Conservation (phyloP, 2,329 filamentous ascomycete species). For the Graphium sp. region DNA sequence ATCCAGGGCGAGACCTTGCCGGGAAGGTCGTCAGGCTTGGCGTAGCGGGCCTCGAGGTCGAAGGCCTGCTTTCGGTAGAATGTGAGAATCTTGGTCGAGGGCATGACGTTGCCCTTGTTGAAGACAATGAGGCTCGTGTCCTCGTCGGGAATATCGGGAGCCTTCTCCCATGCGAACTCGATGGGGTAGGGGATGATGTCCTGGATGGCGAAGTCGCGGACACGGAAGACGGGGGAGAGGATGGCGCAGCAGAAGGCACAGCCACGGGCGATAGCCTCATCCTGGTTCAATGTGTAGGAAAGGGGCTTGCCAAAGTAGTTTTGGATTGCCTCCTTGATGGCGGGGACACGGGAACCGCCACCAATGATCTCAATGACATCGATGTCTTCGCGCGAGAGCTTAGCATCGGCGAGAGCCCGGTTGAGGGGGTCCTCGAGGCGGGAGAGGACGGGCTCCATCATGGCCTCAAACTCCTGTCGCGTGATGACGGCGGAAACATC, state of each 20-base stretch:
- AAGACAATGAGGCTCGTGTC: slow-evolving; percentile 95
- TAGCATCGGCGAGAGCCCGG: slow-evolving; percentile 85
- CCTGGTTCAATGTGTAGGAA: slow-evolving; percentile 94
- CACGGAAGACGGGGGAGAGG: slow-evolving; percentile 91
- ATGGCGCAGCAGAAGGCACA: slow-evolving; percentile 97
- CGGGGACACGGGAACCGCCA: slow-evolving; percentile 83
- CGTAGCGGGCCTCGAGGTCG: slow-evolving; percentile 88
- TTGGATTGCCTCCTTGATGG: slow-evolving; percentile 80
- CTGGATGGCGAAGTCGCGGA: slow-evolving; percentile 94
- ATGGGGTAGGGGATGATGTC: slow-evolving; percentile 97
- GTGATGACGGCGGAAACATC: slow-evolving; percentile 83
- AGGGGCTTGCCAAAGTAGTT: slow-evolving; percentile 83
- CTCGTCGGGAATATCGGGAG: slow-evolving; percentile 93
- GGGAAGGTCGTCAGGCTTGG: slow-evolving; percentile 70
- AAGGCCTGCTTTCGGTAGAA: slow-evolving; percentile 98
- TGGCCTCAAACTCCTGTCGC: slow-evolving; percentile 82
- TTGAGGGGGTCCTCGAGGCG: slow-evolving; percentile 62
- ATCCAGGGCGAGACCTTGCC: slow-evolving; percentile 92
- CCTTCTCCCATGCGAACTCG: slow-evolving; percentile 98
- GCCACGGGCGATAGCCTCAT: slow-evolving; percentile 89
- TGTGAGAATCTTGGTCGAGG: slow-evolving; percentile 96
- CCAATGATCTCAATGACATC: slow-evolving; percentile 87
- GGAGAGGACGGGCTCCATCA: slow-evolving; percentile 70
- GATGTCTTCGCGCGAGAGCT: slow-evolving; percentile 81
- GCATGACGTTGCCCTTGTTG: slow-evolving; percentile 91